Evolutionary conservation across 1,284 basidiomycete genomes (phyloP), one percentile per base, ranked within the genome.

Genomic region (Puccinia brachypodii): DNA sequence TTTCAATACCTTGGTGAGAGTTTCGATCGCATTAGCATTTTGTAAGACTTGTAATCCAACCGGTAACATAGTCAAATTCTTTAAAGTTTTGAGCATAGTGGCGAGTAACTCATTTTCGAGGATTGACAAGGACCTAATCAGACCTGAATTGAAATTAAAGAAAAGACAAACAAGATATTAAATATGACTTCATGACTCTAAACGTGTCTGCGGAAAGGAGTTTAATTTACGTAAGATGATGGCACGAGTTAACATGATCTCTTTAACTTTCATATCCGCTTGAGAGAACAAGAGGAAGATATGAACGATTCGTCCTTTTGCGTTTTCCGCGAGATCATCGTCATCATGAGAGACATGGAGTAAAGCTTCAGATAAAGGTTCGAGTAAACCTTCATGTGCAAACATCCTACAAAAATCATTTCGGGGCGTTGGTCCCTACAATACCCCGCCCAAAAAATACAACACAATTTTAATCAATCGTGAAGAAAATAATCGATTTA

Each of bases 341-440:
- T 90, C 90, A 83, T 90, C 92, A 3, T 90, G 90, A 89, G 96
- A 93, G 78, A 98, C 93, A 84, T 94, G 93, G 76, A 96, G 88
- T 56, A 99, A 87, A 0, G 96, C 95, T 0, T 92, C 92, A 0
- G 95, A 95, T 0, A 99, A 88, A 0, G 96, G 96, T 84, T 98
- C 96, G 50, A 98, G 89, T 6, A 98, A 89, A 22, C 96, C 96
- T 87, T 98, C 96, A 33, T 94, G 91, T 42, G 97, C 95, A 87
- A 98, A 96, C 93, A 98, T 97, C 22, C 96, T 91, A 86, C 96
- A 98, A 86, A 98, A 98, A 87, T 98, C 96, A 86, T 96, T 98
- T 85, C 97, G 94, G 9, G 95, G 96, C 9, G 95, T 97, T 0
- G 96, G 94, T 73, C 93, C 95, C 87, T 96, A 91, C 13, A 22